A percentile compares a stretch with the other conserved stretches of the same genome.
These are phyloP conservation scores for Wickerhamiella dianesei DNA, from an alignment of 805 yeast genomes.

Conservation along the genomic window DNA sequence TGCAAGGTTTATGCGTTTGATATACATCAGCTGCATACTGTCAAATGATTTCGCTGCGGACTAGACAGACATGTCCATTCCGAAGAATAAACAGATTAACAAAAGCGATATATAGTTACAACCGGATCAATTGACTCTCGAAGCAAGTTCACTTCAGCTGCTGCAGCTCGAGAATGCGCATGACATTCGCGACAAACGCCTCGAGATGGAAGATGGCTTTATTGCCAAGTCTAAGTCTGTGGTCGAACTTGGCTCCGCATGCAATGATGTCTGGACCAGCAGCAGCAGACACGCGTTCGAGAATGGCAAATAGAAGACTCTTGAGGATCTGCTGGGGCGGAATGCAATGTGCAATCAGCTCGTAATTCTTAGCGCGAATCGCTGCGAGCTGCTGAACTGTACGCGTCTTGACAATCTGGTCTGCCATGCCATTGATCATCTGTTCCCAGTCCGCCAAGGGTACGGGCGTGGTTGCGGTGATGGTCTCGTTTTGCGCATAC, in stretches of 20 bases:
- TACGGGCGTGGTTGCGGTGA: conserved; percentile 32
- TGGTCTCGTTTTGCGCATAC: conserved; percentile 25
- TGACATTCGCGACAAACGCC: conserved; percentile 79
- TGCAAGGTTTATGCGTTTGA: no score
- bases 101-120: no score
- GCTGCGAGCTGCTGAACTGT: conserved; percentile 37
- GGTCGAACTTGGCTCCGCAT: conserved; percentile 54
- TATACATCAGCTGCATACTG: no score
- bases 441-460: conserved; percentile 80
- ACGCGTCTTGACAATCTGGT: conserved; percentile 43
- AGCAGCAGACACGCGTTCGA: conserved; percentile 19
- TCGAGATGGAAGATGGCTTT: conserved; percentile 90
- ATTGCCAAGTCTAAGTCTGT: conserved; percentile 69
- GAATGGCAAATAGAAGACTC: conserved; percentile 31
- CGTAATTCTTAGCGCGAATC: conserved; percentile 61
- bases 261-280: conserved; percentile 31
- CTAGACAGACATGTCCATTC: no score
- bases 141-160: neutral
- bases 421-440: conserved; percentile 57
- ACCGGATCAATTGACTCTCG: neutral
- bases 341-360: conserved; percentile 81
- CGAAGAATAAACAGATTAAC: no score
- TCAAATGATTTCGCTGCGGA: no score
- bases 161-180: conserved; percentile 51
- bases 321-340: conserved; percentile 76